These are phyloP conservation scores for Mycotypha africana DNA, from an alignment of 371 early-diverging fungal genomes.

Conservation along the genomic window DNA sequence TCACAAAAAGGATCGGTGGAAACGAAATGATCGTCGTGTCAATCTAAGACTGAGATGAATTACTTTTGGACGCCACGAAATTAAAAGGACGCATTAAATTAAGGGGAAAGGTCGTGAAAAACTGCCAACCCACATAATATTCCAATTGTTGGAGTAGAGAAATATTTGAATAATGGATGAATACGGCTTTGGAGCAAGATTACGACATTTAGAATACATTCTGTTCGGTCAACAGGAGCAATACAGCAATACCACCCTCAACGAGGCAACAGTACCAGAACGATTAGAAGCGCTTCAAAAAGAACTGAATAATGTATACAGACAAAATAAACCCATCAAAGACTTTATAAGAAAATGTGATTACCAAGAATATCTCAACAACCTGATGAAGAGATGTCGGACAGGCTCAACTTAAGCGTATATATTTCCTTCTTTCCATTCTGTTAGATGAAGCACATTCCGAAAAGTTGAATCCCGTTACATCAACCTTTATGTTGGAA, in stretches of 20 bases:
- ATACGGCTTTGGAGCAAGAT: conserved; percentile 39
- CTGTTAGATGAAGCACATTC: conserved; percentile 36
- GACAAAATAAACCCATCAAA: conserved; percentile 38
- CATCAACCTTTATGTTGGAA: conserved; percentile 43
- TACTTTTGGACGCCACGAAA: too few species aligned
- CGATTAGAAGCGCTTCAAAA: conserved; percentile 23
- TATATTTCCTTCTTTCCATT: not conserved
- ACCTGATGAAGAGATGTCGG: not conserved
- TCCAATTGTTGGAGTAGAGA: too few species aligned
- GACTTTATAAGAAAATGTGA: conserved; percentile 56
- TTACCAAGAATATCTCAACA: not conserved
- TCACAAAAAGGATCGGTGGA: too few species aligned
- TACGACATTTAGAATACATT: conserved; percentile 40
- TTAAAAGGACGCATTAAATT: too few species aligned
- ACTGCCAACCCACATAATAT: too few species aligned
- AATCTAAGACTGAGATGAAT: too few species aligned
- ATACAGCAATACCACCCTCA: too few species aligned
- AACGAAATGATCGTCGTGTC: too few species aligned
- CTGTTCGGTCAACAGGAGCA: conserved; percentile 20
- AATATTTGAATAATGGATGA: conserved; percentile 39
- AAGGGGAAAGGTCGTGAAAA: too few species aligned
- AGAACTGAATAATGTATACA: conserved; percentile 26
- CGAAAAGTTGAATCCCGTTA: conserved; percentile 37
- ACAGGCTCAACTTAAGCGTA: too few species aligned
- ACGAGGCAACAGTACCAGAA: too few species aligned